Evolutionary conservation across 305 asterid genomes (phyloP).

Genomic region (Rubia tinctorum): DNA sequence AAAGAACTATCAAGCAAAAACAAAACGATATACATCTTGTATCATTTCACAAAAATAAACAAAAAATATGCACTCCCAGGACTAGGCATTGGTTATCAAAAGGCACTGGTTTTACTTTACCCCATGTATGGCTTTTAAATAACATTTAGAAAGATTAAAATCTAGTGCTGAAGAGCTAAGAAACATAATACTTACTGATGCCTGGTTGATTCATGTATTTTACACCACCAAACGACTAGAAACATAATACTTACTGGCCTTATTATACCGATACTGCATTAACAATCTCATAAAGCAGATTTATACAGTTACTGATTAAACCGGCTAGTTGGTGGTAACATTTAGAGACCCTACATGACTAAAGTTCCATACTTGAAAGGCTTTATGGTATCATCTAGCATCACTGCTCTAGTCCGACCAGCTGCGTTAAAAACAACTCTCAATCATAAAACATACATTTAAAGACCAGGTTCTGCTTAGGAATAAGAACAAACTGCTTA

Average conservation of each 20-base stretch:
- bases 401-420: background rate
- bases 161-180: background rate
- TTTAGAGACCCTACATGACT: background rate
- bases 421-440: background rate
- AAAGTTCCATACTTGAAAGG: background rate
- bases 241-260: background rate
- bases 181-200: background rate
- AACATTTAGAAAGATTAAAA: too few relatives aligned
- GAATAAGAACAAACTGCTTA: background rate
- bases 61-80: background rate
- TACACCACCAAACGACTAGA: background rate
- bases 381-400: background rate
- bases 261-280: background rate
- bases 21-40: background rate
- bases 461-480: background rate
- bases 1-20: background rate
- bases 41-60: background rate
- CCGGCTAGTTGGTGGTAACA: too few relatives aligned
- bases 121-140: background rate
- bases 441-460: background rate
- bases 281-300: background rate
- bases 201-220: background rate
- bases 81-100: background rate
- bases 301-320: background rate
- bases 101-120: background rate